Percentiles rank a stretch among this genome's conserved stretches.
phyloP scores from a whole-genome alignment of 2,329 filamentous ascomycete genomes.

The Calcarisporium arbuscula region DNA sequence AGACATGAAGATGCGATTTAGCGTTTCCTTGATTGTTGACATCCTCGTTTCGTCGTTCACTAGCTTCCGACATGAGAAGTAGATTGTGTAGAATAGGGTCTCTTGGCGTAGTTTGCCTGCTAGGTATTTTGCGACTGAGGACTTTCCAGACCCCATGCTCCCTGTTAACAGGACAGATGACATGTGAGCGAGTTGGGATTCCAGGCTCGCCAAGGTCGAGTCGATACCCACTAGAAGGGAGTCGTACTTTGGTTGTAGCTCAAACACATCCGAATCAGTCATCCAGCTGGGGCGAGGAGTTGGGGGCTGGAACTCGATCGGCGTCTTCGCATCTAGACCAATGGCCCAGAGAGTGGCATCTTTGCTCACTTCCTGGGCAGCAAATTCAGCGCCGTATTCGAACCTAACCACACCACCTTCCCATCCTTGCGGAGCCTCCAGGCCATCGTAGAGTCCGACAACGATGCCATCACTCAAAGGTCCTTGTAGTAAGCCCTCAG shows the following conservation, averaged over 20 bases:
- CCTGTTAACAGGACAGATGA: slow-evolving; percentile 89
- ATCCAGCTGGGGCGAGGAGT: slow-evolving; percentile 59
- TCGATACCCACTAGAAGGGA: slow-evolving; percentile 80
- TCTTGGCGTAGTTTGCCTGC: slow-evolving; percentile 67
- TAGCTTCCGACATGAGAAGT: slow-evolving; percentile 80
- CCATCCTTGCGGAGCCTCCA: slow-evolving; percentile 58
- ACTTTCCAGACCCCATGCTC: slow-evolving; percentile 85
- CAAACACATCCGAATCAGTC: slow-evolving; percentile 35
- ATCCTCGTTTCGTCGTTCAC: slow-evolving; percentile 88
- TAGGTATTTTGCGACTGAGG: slow-evolving; percentile 68
- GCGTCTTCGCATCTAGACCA: slow-evolving; percentile 66
- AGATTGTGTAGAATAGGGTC: slow-evolving; percentile 73
- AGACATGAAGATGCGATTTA: slow-evolving; percentile 77
- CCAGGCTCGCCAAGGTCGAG: slow-evolving; percentile 61
- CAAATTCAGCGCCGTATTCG: slow-evolving; percentile 38
- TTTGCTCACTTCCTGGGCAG: slow-evolving; percentile 35
- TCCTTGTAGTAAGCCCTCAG: slow-evolving; percentile 66
- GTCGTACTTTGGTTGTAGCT: slow-evolving; percentile 49
- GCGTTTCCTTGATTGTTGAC: slow-evolving; percentile 82
- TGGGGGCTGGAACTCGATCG: slow-evolving; percentile 70
- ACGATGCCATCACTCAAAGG: slow-evolving; percentile 87
- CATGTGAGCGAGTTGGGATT: slow-evolving; percentile 71
- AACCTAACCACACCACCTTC: slow-evolving; percentile 80
- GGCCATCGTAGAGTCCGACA: slow-evolving; percentile 51
- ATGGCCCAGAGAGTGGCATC: slow-evolving; percentile 62